Evolutionary conservation across 768 basidiomycete genomes (phyloP).

Genomic region (Cantharellus anzutake): DNA sequence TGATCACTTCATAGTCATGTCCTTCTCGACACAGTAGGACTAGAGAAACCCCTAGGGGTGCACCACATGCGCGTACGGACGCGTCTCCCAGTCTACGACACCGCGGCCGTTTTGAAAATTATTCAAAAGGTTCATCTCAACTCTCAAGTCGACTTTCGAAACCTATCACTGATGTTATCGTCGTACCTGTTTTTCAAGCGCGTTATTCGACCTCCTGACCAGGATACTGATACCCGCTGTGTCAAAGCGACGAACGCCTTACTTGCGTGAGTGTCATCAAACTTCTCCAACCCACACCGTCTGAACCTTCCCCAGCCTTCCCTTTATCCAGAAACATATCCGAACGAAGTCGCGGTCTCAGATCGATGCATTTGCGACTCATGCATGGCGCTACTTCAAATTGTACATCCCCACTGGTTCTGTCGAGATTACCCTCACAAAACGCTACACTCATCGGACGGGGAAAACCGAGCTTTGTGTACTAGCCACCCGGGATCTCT

Average conservation of each 20-base stretch:
- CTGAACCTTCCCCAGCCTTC: conserved; percentile 29
- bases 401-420: conserved; percentile 66
- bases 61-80: conserved; percentile 78
- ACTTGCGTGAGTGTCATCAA: conserved; percentile 35
- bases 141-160: no score
- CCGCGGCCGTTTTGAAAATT: conserved; percentile 45
- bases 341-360: conserved; percentile 61
- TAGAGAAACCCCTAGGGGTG: conserved; percentile 58
- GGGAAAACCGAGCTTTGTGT: conserved; percentile 83
- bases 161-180: no score
- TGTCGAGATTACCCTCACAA: conserved; percentile 80
- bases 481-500: conserved; percentile 54
- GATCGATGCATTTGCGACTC: conserved; percentile 81
- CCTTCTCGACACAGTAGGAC: conserved; percentile 75
- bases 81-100: conserved; percentile 55
- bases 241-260: conserved; percentile 45
- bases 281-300: conserved; percentile 12
- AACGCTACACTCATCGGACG: conserved; percentile 68
- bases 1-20: conserved; percentile 28
- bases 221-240: conserved; percentile 6
- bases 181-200: conserved; percentile 11
- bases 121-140: conserved; percentile 45
- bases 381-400: conserved; percentile 78
- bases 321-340: conserved; percentile 59
- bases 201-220: conserved; percentile 11